Base-by-base conservation (phyloP, 306 rosid species). In the Fragaria iinumae region DNA sequence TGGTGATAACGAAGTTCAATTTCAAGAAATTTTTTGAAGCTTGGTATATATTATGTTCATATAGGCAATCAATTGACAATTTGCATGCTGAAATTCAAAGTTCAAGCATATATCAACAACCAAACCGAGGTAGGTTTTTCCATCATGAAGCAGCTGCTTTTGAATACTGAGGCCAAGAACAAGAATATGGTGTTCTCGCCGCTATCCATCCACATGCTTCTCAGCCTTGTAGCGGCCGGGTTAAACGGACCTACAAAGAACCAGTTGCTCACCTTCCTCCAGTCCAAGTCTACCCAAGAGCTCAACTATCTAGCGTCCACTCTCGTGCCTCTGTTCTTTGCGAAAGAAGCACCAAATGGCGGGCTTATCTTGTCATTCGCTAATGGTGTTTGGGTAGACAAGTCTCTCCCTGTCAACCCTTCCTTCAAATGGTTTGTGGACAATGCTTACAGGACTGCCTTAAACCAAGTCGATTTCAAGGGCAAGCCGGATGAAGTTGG, bases 161-260 rank as follows among this genome's bases (percentile, higher is more conserved):
- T 29, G 18, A 47, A 2, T 55, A 20, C 3, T 4, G 3, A 75
- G 63, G 52, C 3, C 6, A 16, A 45, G 3, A 44, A 20, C 44
- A 8, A 5, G 20, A 78, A 78, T 32, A 27, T 44, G 48, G 62
- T 77, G 47, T 47, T 7, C 49, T 70, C 76, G 27, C 70, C 76
- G 11, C 8, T 69, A 18, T 69, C 81, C 9, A 25, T 69, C 2
- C 81, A 77, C 5, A 11, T 59, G 1, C 7, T 70, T 9, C 36
- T 70, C 0, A 70, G 81, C 14, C 5, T 44, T 21, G 13, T 59
- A 10, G 81, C 76, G 2, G 76, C 81, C 3, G 76, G 76, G 10
- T 44, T 53, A 10, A 60, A 39, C 2, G 71, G 76, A 3, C 2
- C 4, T 18, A 32, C 70, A 6, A 23, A 20, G 2, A 5, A 78